Evolutionary conservation across 495 filamentous ascomycete genomes (phyloP), one percentile per base, ranked within the genome.

Genomic region (Cladorrhinum samala): DNA sequence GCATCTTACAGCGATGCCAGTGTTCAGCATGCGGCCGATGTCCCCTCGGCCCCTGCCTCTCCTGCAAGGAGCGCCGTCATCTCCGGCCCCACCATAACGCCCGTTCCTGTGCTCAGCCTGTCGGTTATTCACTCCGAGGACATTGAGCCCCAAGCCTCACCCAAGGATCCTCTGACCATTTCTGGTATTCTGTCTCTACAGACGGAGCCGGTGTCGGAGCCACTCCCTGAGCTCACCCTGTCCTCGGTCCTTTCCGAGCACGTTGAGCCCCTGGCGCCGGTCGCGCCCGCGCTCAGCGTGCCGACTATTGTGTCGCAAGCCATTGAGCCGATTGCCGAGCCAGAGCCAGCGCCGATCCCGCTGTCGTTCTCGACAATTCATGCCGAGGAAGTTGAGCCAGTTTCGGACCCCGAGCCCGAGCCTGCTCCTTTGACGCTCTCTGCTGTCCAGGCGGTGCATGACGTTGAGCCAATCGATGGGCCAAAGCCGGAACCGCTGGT

Each of bases 1-100:
- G 20, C 68, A 18, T 67, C 67, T 13, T 73, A 73, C 55, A 74
- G 68, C 50, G 72, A 73, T 53, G 62, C 64, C 18, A 65, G 69
- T 43, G 66, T 62, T 16, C 69, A 70, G 47, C 63, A 68, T 42
- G 68, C 70, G 56, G 68, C 46, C 52, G 61, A 80, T 53, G 59
- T 73, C 57, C 75, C 76, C 14, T 65, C 73, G 17, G 74, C 74
- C 13, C 74, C 76, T 2, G 62, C 64, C 3, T 69, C 71, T 1
- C 64, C 64, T 6, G 59, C 57, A 3, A 63, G 49, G 25, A 14
- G 55, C 5, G 59, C 56, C 1, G 49, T 62, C 3, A 23, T 55
- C 16, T 49, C 58, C 18, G 61, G 36, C 1, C 50, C 58, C 0
- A 56, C 55, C 20, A 46, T 63, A 3, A 50, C 37, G 3, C 64